Evolutionary conservation across 1,139 yeast genomes (phyloP).

Genomic region (Taphrina deformans): DNA sequence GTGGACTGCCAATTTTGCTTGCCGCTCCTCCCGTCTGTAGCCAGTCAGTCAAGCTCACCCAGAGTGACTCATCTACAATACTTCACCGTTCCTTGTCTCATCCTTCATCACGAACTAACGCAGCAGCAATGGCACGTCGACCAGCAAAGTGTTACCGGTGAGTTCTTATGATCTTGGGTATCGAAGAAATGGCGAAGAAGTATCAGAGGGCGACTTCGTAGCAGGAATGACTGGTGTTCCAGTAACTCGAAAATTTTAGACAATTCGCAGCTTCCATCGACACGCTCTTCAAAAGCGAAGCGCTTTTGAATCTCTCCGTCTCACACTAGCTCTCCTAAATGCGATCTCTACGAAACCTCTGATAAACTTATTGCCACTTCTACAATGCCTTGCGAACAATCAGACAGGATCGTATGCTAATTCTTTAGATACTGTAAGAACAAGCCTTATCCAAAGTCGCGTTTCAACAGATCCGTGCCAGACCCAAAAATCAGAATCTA

Average conservation of each 20-base stretch:
- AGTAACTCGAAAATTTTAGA: no score
- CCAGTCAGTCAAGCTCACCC: background rate
- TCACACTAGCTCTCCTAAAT: no score
- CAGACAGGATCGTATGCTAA: no score
- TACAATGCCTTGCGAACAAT: background rate
- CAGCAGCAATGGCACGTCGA: constrained; percentile 95
- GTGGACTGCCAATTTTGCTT: constrained; percentile 6
- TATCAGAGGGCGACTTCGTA: no score
- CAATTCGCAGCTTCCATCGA: no score
- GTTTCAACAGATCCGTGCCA: constrained; percentile 99
- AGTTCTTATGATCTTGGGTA: background rate
- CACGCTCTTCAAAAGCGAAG: no score
- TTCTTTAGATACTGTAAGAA: constrained; percentile 93
- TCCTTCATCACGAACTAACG: constrained; percentile 1
- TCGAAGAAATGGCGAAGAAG: background rate
- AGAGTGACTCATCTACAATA: constrained; percentile 1
- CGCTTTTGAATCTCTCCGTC: no score
- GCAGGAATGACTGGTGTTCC: no score
- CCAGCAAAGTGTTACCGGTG: constrained; percentile 98
- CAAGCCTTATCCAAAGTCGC: constrained; percentile 99
- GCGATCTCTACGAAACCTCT: no score
- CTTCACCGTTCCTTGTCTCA: background rate
- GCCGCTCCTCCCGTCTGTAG: constrained; percentile 6
- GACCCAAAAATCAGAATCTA: constrained; percentile 98
- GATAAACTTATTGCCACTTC: background rate